A percentile compares a stretch with the other conserved stretches of the same genome.
Evolutionary conservation across 345 rosid genomes (phyloP).

Genomic region (Pistacia vera): DNA sequence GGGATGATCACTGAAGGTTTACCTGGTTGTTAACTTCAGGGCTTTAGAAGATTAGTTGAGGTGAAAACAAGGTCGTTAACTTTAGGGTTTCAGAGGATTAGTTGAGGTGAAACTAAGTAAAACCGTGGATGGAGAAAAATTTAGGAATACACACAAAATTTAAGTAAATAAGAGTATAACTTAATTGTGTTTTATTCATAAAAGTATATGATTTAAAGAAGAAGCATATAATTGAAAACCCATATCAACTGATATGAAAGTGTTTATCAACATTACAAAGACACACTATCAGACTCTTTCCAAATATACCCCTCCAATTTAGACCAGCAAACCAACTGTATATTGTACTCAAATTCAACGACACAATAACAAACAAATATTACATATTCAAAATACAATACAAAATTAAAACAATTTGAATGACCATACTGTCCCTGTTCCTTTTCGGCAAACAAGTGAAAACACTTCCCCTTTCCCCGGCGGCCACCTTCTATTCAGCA

Average conservation of each 20-base stretch:
- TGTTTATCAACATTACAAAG: constrained; percentile 21
- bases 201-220: neutral
- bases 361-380: constrained; percentile 4
- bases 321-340: constrained; percentile 13
- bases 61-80: no score
- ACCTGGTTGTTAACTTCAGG: no score
- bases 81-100: no score
- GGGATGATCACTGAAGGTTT: no score
- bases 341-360: neutral
- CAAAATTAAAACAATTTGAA: constrained; percentile 27
- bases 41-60: no score
- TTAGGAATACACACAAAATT: no score
- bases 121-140: no score
- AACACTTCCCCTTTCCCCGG: no score
- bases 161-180: no score
- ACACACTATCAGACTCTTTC: constrained; percentile 11
- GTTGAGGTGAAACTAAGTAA: no score
- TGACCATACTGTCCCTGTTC: constrained; percentile 1
- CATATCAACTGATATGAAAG: constrained; percentile 14
- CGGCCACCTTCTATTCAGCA: constrained; percentile 2
- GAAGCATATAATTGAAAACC: constrained; percentile 22
- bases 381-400: neutral
- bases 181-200: constrained; percentile 24
- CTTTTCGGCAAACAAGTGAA: no score
- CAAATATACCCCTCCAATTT: neutral